Conservation (phyloP, 202 grass and related monocot species). For the Setaria italica region DNA sequence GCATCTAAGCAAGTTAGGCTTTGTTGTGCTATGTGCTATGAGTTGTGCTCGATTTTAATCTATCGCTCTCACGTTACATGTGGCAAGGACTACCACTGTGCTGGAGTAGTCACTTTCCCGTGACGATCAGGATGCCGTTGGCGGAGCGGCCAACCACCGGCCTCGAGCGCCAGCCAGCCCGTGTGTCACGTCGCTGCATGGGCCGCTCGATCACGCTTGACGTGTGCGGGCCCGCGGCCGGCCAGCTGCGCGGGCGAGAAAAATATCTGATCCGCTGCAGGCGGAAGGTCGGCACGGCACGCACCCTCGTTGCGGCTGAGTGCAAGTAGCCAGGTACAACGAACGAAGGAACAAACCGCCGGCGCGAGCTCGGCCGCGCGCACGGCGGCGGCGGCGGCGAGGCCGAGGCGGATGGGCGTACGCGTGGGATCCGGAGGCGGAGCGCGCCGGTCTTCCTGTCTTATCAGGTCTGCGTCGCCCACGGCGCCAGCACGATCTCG, state of each 20-base stretch:
- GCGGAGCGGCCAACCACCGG: background rate
- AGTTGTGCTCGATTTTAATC: background rate
- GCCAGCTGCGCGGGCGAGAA: background rate
- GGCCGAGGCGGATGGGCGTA: background rate
- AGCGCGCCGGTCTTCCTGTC: background rate
- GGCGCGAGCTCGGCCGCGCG: background rate
- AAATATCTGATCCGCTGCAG: background rate
- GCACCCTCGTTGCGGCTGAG: background rate
- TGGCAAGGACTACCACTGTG: background rate
- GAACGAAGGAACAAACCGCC: background rate
- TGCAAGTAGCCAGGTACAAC: background rate
- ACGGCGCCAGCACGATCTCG: too few species aligned
- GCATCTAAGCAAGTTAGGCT: background rate
- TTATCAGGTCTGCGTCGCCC: background rate
- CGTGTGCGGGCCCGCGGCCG: background rate
- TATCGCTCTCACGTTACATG: background rate
- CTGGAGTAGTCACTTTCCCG: background rate
- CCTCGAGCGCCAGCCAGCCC: background rate
- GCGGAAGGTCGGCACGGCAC: background rate
- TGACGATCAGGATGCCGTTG: background rate
- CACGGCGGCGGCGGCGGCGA: background rate
- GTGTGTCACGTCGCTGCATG: background rate
- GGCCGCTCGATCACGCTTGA: background rate
- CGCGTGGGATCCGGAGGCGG: background rate
- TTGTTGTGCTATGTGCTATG: background rate